Base-by-base conservation (phyloP, 1,284 basidiomycete species). In the Hymenochaete sp. region DNA sequence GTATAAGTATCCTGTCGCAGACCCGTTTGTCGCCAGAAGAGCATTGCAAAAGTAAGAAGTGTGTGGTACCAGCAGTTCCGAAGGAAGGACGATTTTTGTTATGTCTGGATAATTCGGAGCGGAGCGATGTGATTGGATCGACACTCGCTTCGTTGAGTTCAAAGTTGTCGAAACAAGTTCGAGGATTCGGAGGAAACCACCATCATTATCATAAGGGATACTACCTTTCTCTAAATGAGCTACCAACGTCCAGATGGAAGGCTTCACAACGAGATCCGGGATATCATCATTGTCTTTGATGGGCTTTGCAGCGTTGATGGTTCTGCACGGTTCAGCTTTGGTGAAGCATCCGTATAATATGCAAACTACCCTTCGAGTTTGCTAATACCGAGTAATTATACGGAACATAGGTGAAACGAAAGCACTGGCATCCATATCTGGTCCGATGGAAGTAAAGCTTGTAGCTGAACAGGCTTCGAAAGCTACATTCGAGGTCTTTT, bases 361-460 rank as follows among this genome's bases (percentile, higher is more conserved):
- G 28, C 28, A 31, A 10, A 31, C n/a, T 31, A 31, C 28, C 14
- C 28, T 31, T 31, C 28, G 2, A 29, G 16, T 25, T 19, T 19
- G 26, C 24, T 7, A 32, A 42, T 27, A 13, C 18, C 19, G 2
- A 24, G 27, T 44, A 28, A 22, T 27, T 40, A 10, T n/a, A 38
- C 37, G 19, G 16, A 19, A 31, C 39, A 22, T 52, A 74, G 73
- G 73, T 29, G 58, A 66, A 19, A 71, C 71, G 4, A 57, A 62
- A 39, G 72, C 76, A 1, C 60, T 87, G 21, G 74, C 79, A 5
- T 85, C 83, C 4, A 59, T 85, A 24, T 83, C 82, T 7, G 84
- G 85, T 0, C 85, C 85, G n/a, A 78, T 86, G 35, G 77, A 86
- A 52, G 78, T 80, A 41, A 69, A 82, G 14, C 65, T 77, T 8